phyloP scores from a whole-genome alignment of 768 basidiomycete species.

The Gloeostereum incarnatum region DNA sequence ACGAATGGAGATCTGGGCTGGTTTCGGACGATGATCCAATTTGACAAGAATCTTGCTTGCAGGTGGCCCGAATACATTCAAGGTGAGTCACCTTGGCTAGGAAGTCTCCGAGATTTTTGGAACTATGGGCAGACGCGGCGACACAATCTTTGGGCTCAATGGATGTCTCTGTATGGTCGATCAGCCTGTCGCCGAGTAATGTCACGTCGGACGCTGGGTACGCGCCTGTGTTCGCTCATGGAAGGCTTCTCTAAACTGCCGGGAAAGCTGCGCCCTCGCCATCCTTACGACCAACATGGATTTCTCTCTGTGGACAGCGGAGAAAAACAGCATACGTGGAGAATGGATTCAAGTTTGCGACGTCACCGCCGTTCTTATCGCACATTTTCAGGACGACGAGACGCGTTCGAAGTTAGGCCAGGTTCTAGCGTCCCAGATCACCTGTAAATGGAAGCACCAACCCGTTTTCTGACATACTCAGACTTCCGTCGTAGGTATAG shows the following conservation, averaged over 20 bases:
- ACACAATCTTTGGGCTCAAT: conserved; percentile 45
- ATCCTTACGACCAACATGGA: conserved; percentile 71
- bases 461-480: not conserved
- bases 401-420: conserved; percentile 12
- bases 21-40: conserved; percentile 69
- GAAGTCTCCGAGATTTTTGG: not conserved
- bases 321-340: conserved; percentile 61
- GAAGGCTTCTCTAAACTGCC: conserved; percentile 1
- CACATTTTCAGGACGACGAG: conserved; percentile 10
- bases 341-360: conserved; percentile 62
- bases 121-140: not conserved
- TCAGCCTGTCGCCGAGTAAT: conserved; percentile 62
- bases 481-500: conserved; percentile 37
- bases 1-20: conserved; percentile 56
- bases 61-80: conserved; percentile 43
- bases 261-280: conserved; percentile 53
- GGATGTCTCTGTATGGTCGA: conserved; percentile 49
- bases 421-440: conserved; percentile 45
- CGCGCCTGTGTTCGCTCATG: conserved; percentile 6
- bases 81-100: conserved; percentile 19
- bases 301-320: conserved; percentile 55
- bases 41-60: conserved; percentile 30
- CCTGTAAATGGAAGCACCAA: conserved; percentile 23
- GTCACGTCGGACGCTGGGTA: conserved; percentile 54
- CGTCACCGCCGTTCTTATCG: conserved; percentile 41